A percentile compares a stretch with the other conserved stretches of the same genome.
phyloP scores from a whole-genome alignment of 1,139 yeast species.

The Debaryomyces coudertii region DNA sequence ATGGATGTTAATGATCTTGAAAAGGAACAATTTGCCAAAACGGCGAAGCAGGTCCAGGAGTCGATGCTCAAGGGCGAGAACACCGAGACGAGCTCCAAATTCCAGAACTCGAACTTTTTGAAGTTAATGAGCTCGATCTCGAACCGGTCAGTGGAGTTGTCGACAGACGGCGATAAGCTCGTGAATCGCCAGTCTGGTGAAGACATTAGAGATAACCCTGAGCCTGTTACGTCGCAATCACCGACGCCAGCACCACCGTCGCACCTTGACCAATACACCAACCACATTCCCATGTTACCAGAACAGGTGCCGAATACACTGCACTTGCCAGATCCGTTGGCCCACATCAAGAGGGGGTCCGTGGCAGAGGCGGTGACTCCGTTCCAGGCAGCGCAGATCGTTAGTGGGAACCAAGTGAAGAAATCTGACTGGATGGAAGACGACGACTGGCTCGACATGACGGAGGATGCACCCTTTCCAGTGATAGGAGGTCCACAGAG shows the following conservation, averaged over 20 bases:
- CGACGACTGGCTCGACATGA: conserved; percentile 31
- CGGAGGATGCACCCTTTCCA: conserved; percentile 11
- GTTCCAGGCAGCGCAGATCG: conserved; percentile 44
- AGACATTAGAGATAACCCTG: conserved; percentile 27
- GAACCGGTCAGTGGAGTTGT: conserved; percentile 39
- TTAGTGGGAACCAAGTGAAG: conserved; percentile 48
- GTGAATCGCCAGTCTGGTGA: conserved; percentile 32
- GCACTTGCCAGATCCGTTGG: conserved; percentile 49
- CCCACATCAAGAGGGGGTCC: conserved; percentile 47
- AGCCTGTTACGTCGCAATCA: not conserved
- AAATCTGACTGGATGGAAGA: conserved; percentile 42
- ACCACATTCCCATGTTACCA: conserved; percentile 5
- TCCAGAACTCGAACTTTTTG: conserved; percentile 43
- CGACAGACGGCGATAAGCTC: conserved; percentile 40
- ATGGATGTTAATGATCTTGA: conserved; percentile 23
- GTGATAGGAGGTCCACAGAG: conserved; percentile 5
- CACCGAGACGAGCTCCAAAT: conserved; percentile 34
- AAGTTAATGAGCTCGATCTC: conserved; percentile 47
- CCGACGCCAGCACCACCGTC: not conserved
- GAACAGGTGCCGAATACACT: conserved; percentile 21
- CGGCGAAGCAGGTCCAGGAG: conserved; percentile 42
- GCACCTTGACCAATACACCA: not conserved
- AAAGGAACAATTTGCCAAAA: conserved; percentile 44
- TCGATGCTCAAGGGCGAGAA: conserved; percentile 31
- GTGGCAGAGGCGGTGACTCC: conserved; percentile 34